These are phyloP conservation scores for Pulveroboletus sp. DNA, from an alignment of 768 basidiomycete species.

Conservation along the genomic window DNA sequence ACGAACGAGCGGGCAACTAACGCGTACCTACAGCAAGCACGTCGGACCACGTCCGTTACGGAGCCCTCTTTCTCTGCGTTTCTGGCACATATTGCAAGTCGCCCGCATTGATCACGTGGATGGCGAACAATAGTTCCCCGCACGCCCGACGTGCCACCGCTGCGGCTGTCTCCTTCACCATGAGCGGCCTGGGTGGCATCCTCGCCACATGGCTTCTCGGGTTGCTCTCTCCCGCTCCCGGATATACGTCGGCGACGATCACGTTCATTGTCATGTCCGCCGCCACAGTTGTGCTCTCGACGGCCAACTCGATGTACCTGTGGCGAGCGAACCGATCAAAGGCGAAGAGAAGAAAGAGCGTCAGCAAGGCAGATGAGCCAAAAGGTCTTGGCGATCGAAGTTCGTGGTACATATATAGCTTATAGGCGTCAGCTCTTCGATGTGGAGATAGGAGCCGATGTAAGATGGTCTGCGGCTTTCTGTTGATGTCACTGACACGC, in stretches of 20 bases:
- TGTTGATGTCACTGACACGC: too few species aligned
- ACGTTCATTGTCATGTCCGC: constrained; percentile 36
- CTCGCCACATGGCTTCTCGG: constrained; percentile 61
- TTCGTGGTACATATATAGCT: constrained; percentile 53
- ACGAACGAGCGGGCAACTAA: not conserved
- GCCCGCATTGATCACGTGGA: constrained; percentile 56
- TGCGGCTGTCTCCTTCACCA: constrained; percentile 52
- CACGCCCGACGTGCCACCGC: constrained; percentile 54
- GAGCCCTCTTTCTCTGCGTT: constrained; percentile 53
- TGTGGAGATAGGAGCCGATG: too few species aligned
- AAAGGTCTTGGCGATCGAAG: constrained; percentile 46
- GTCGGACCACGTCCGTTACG: constrained; percentile 46
- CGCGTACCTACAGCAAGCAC: constrained; percentile 8
- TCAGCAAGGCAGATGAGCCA: constrained; percentile 35
- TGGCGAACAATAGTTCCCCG: constrained; percentile 58
- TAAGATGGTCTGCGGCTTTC: too few species aligned
- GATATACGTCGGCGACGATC: constrained; percentile 47
- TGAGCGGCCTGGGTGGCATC: constrained; percentile 57
- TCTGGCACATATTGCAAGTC: constrained; percentile 48
- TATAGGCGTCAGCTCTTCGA: too few species aligned
- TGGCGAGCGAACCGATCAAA: constrained; percentile 45
- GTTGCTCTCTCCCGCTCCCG: constrained; percentile 43
- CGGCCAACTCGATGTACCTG: constrained; percentile 41
- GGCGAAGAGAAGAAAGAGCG: constrained; percentile 32
- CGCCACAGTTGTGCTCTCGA: constrained; percentile 35